Conservation (phyloP, 345 rosid genomes). For the Balakata baccata region DNA sequence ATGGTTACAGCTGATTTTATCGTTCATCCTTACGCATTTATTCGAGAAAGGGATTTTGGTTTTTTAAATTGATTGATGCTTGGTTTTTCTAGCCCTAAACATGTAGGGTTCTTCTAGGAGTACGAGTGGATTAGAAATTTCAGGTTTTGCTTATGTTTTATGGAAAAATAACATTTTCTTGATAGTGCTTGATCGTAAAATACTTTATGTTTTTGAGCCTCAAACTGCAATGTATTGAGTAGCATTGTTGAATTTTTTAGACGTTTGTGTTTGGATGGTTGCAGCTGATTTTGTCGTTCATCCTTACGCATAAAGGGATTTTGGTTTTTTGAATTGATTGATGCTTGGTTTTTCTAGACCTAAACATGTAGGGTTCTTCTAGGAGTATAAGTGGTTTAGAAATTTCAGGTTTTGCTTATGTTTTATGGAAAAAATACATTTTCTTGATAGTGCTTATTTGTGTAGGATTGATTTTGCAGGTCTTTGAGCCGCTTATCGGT, state of each 20-base stretch:
- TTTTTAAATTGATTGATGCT: not conserved
- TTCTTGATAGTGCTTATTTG: not conserved
- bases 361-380: not conserved
- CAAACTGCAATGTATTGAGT: not conserved
- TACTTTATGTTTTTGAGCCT: not conserved
- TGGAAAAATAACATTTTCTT: no score
- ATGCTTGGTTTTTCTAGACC: not conserved
- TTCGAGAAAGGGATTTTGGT: not conserved
- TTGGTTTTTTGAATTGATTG: not conserved
- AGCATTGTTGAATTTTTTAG: not conserved
- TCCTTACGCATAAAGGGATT: not conserved
- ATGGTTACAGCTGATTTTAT: not conserved
- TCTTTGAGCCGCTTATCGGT: conserved; percentile 60
- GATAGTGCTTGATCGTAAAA: conserved; percentile 46
- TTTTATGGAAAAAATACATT: no score
- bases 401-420: not conserved
- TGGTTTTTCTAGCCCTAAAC: not conserved
- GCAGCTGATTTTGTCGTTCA: not conserved
- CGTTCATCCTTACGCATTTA: not conserved
- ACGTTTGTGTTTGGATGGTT: not conserved
- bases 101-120: not conserved
- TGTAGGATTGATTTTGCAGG: conserved; percentile 36
- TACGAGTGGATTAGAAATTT: not conserved
- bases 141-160: not conserved
- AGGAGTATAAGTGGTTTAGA: not conserved